Conservation (phyloP, 192 early-diverging fungal genomes). For the Backusella parvicylindrica region DNA sequence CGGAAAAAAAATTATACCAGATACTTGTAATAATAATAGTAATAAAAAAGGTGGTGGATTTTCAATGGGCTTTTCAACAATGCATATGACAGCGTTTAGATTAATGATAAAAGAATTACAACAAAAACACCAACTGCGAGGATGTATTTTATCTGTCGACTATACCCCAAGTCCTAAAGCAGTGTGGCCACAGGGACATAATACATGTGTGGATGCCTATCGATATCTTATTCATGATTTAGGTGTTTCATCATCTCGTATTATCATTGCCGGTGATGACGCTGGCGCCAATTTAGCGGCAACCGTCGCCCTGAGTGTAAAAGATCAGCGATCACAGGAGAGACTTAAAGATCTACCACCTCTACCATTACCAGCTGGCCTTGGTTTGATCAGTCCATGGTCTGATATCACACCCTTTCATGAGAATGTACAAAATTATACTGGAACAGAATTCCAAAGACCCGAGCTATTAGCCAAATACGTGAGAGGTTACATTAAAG, state of each 20-base stretch:
- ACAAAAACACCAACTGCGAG: not conserved
- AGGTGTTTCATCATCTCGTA: not conserved
- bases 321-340: not conserved
- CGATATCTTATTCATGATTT: conserved; percentile 2
- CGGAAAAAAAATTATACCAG: not conserved
- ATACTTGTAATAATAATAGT: too few species aligned
- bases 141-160: conserved; percentile 4
- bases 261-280: not conserved
- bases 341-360: not conserved
- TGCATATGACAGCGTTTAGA: conserved; percentile 1
- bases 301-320: not conserved
- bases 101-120: not conserved
- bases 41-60: conserved; percentile 14
- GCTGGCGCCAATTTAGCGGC: conserved; percentile 18
- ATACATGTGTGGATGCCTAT: conserved; percentile 9
- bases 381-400: conserved; percentile 7
- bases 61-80: not conserved
- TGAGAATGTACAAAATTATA: not conserved
- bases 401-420: not conserved
- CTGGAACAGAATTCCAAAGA: not conserved
- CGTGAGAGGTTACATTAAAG: not conserved
- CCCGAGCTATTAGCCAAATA: not conserved
- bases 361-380: conserved; percentile 11
- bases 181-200: not conserved
- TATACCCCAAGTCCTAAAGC: not conserved